Conservation (phyloP, 1,284 basidiomycete genomes). For the Malassezia brasiliensis region DNA sequence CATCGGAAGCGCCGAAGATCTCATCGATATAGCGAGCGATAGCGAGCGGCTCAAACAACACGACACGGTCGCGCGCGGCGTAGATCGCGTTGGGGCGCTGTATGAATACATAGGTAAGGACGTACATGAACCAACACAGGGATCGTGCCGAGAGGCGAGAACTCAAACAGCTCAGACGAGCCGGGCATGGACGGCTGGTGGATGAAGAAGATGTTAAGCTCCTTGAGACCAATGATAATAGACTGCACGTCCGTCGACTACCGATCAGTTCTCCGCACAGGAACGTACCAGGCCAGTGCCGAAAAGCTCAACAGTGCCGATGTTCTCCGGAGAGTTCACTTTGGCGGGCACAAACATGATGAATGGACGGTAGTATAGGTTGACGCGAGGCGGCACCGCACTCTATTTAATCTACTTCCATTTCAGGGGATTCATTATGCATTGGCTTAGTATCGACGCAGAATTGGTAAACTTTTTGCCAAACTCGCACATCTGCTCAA, state of each 20-base stretch:
- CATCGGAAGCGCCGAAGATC: background rate
- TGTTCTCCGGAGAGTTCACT: constrained; percentile 6
- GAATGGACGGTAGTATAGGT: background rate
- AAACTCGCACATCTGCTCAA: background rate
- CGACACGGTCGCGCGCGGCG: constrained; percentile 6
- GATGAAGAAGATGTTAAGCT: constrained; percentile 10
- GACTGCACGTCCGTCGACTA: constrained; percentile 13
- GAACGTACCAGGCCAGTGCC: constrained; percentile 5
- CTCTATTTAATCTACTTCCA: background rate
- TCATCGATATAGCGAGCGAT: constrained; percentile 16
- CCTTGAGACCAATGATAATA: constrained; percentile 11
- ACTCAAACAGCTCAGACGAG: constrained; percentile 2
- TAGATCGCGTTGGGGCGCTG: constrained; percentile 15
- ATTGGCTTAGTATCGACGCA: background rate
- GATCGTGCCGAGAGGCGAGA: constrained; percentile 14
- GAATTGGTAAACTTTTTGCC: no score
- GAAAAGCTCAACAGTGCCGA: constrained; percentile 16
- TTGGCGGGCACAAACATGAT: constrained; percentile 2
- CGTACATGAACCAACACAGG: constrained; percentile 14
- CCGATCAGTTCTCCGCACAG: no score
- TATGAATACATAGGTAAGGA: background rate
- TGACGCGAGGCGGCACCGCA: background rate
- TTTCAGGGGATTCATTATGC: background rate
- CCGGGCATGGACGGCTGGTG: constrained; percentile 9
- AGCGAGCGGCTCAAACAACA: constrained; percentile 9